Conservation (phyloP, 1,284 basidiomycete genomes). For the Violaceomyces palustris region DNA sequence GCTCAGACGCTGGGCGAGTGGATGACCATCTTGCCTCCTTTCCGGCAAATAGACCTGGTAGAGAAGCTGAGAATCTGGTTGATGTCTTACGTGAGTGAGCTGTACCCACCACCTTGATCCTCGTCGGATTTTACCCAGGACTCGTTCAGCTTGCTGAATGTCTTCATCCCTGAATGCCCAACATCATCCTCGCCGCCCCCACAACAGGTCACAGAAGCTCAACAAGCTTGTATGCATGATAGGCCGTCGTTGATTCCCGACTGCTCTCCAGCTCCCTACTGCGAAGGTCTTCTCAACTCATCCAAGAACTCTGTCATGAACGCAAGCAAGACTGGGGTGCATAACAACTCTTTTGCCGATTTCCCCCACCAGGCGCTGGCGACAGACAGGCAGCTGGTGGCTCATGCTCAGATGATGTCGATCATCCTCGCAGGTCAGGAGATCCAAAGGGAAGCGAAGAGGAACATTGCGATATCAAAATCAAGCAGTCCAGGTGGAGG, state of each 20-base stretch:
- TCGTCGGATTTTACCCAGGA: too few relatives aligned
- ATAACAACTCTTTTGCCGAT: too few relatives aligned
- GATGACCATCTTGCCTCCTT: slow-evolving; percentile 40
- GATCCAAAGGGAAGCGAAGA: slow-evolving; percentile 18
- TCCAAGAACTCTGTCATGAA: neutral
- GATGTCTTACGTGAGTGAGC: slow-evolving; percentile 30
- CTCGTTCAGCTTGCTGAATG: too few relatives aligned
- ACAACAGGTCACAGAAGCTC: slow-evolving; percentile 30
- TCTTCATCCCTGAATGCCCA: too few relatives aligned
- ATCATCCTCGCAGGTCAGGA: slow-evolving; percentile 33
- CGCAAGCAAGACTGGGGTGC: too few relatives aligned
- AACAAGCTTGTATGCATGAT: slow-evolving; percentile 38
- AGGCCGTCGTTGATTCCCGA: slow-evolving; percentile 26
- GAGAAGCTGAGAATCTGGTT: slow-evolving; percentile 43
- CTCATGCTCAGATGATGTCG: slow-evolving; percentile 36
- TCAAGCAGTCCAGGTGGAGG: neutral
- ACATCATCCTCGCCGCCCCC: too few relatives aligned
- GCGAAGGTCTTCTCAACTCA: slow-evolving; percentile 29
- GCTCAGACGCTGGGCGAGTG: slow-evolving; percentile 37
- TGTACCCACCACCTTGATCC: too few relatives aligned
- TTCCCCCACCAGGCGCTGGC: too few relatives aligned
- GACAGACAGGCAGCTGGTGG: slow-evolving; percentile 36
- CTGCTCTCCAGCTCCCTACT: slow-evolving; percentile 27
- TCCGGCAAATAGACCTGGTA: slow-evolving; percentile 38
- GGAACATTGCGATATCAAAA: slow-evolving; percentile 2